Percentiles rank a stretch among this genome's conserved stretches.
Conservation (phyloP, 768 basidiomycete species). For the Lactarius deliciosus region DNA sequence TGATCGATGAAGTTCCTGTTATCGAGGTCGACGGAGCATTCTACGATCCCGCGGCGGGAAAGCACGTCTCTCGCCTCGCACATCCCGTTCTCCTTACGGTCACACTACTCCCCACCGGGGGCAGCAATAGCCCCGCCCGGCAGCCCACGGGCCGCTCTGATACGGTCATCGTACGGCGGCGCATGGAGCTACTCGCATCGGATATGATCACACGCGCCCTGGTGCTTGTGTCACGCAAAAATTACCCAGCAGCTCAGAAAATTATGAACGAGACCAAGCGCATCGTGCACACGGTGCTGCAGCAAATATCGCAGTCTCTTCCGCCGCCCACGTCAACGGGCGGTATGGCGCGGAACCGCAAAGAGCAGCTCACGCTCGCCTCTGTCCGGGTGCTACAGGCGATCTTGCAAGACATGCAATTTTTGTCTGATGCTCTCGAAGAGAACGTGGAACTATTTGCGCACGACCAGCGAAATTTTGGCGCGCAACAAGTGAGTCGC, state of each 20-base stretch:
- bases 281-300: constrained; percentile 88
- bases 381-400: constrained; percentile 82
- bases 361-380: constrained; percentile 69
- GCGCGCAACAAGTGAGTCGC: constrained; percentile 84
- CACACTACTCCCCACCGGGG: constrained; percentile 68
- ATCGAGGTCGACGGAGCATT: constrained; percentile 95
- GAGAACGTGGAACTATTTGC: constrained; percentile 92
- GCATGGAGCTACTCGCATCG: constrained; percentile 94
- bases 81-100: constrained; percentile 94
- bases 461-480: constrained; percentile 91
- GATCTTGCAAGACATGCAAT: constrained; percentile 84
- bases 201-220: constrained; percentile 97
- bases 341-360: constrained; percentile 64
- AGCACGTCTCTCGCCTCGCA: constrained; percentile 83
- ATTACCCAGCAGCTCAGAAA: constrained; percentile 86
- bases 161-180: constrained; percentile 84
- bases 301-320: constrained; percentile 74
- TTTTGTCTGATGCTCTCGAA: constrained; percentile 82
- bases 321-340: constrained; percentile 50
- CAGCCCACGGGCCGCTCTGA: constrained; percentile 52
- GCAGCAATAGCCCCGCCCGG: constrained; percentile 35
- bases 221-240: constrained; percentile 88
- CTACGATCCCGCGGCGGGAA: constrained; percentile 84
- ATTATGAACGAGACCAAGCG: constrained; percentile 89
- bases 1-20: constrained; percentile 98